Conservation (phyloP, 208 protist species). For the Lotmaria passim region DNA sequence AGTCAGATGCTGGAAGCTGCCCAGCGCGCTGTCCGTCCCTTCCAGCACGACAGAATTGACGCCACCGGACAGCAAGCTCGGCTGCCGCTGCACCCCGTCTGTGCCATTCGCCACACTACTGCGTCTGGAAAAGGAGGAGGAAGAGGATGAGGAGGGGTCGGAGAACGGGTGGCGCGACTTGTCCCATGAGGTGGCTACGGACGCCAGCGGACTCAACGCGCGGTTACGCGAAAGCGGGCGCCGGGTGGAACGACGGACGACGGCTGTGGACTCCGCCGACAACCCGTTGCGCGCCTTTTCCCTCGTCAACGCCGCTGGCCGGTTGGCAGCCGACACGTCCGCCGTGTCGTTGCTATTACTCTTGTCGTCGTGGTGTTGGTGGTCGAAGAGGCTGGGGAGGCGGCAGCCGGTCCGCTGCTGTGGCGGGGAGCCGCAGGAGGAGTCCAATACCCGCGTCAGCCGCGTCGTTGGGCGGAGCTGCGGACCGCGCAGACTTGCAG, state of each 20-base stretch:
- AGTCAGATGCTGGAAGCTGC: neutral
- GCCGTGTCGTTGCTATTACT: neutral
- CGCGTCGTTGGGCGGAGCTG: constrained; percentile 11
- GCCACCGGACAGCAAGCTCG: neutral
- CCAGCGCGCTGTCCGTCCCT: neutral
- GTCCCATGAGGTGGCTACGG: neutral
- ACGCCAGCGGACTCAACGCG: neutral
- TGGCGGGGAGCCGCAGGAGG: neutral
- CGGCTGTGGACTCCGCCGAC: too few relatives aligned
- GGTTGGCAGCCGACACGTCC: neutral
- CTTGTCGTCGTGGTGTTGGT: neutral
- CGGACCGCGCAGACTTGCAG: neutral
- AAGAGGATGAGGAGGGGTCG: too few relatives aligned
- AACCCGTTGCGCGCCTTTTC: too few relatives aligned
- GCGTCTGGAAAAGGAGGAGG: too few relatives aligned
- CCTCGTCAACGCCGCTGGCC: too few relatives aligned
- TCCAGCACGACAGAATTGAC: neutral
- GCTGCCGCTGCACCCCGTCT: neutral
- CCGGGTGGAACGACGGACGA: neutral
- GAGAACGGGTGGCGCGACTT: neutral
- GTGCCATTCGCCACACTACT: too few relatives aligned
- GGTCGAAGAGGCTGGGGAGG: constrained; percentile 1
- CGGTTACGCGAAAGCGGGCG: constrained; percentile 4
- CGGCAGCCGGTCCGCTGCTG: neutral
- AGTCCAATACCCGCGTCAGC: neutral